Base-by-base conservation (phyloP, 176 grass and related monocot species). In the Alopecurus myosuroides region DNA sequence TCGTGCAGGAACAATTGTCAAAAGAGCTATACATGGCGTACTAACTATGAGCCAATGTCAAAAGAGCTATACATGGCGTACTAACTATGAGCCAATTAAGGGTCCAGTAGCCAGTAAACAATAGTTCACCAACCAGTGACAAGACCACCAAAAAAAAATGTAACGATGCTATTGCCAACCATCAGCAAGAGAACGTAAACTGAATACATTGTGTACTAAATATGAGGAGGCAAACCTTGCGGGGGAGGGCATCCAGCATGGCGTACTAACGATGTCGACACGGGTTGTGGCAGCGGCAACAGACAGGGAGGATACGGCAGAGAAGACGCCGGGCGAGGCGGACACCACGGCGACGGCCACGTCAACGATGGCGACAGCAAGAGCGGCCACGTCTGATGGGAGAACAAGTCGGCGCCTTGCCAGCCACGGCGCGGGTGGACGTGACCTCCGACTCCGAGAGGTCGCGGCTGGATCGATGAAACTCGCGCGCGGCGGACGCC, bases 401-500 rank as follows among this genome's bases (percentile, higher is more conserved):
- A 88, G 81, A 45, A 9, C 74, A 0, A 41, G 81, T 68, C 2
- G 79, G 94, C 18, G 64, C 39, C 69, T 78, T 87, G 20, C 52
- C 45, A 4, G 85, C 89, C 19, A 81, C 84, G 79, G 74, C 29
- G 76, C 86, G 85, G 12, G 79, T 33, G 30, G 81, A 53, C 0
- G 87, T 84, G 50, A 93, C n/a, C n/a, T 57, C 53, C 84, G 64
- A n/a, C n/a, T n/a, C n/a, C 15, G 84, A 52, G 23, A 94, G 79
- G 62, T 89, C 78, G 9, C 84, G 79, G 2, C 81, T 74, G 7
- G 85, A 68, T 0, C 89, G 77, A 88, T 86, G 23, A n/a, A n/a
- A n/a, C n/a, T n/a, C n/a, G n/a, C n/a, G n/a, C n/a, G n/a, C n/a
- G n/a, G n/a, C n/a, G n/a, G 81, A 91, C 1, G 94, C 77, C 1